Evolutionary conservation across 208 protist genomes (phyloP).

Genomic region (Leishmania guyanensis): DNA sequence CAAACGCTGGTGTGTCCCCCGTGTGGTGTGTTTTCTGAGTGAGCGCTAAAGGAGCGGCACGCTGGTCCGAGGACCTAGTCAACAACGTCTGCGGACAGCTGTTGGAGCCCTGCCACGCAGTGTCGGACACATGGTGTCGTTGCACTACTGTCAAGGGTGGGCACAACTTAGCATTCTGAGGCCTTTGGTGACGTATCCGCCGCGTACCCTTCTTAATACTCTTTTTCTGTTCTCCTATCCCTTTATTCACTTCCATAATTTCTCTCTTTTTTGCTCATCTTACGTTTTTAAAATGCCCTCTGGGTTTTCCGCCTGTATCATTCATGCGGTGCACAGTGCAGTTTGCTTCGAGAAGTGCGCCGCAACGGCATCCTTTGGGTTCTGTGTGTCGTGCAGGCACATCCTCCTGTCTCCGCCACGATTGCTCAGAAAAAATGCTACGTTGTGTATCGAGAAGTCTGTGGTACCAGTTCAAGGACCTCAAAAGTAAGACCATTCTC

Average conservation of each 20-base stretch:
- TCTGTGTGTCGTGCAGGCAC: neutral
- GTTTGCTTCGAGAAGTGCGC: neutral
- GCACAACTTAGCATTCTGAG: neutral
- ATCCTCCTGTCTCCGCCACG: neutral
- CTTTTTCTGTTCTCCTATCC: neutral
- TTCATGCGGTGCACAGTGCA: neutral
- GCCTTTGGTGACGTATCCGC: neutral
- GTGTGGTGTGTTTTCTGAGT: neutral
- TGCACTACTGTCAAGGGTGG: neutral
- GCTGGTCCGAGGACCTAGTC: neutral
- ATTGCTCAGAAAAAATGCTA: conserved; percentile 10
- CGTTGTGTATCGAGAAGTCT: conserved; percentile 15
- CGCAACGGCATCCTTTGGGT: neutral
- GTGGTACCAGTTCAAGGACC: conserved; percentile 29
- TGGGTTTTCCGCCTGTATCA: neutral
- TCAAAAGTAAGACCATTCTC: conserved; percentile 30
- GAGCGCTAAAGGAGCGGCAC: neutral
- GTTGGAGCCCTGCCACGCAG: neutral
- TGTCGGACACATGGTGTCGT: too few relatives aligned
- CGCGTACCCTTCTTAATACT: neutral
- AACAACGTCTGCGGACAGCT: too few relatives aligned
- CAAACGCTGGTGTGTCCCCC: too few relatives aligned
- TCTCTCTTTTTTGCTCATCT: neutral
- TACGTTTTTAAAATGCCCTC: neutral
- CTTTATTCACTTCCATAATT: neutral